These are phyloP conservation scores for Tetrahymena thermophila DNA, from an alignment of 73 alveolate species.

Conservation along the genomic window DNA sequence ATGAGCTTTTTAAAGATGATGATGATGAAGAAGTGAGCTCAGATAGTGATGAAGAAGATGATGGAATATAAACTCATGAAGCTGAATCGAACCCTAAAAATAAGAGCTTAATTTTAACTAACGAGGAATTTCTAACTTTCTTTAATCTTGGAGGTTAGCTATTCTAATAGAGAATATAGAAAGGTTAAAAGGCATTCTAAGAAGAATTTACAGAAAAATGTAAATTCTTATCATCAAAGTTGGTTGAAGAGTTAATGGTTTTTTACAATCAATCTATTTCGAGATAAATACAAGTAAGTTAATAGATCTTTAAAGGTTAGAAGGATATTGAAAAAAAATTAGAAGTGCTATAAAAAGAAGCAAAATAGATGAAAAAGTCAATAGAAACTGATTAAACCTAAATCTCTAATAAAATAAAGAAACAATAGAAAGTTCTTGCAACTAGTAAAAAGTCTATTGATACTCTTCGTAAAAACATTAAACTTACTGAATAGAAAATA, in stretches of 20 bases:
- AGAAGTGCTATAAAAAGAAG: neutral
- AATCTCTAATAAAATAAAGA: neutral
- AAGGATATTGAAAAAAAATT: neutral
- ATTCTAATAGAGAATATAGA: neutral
- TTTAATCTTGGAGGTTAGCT: neutral
- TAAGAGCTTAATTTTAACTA: neutral
- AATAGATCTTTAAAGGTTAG: neutral
- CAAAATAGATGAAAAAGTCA: neutral
- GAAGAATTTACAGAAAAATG: neutral
- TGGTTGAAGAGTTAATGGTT: neutral
- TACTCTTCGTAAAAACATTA: neutral
- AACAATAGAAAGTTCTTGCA: neutral
- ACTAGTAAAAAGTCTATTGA: neutral
- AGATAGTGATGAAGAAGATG: neutral
- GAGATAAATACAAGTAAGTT: neutral
- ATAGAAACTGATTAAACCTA: neutral
- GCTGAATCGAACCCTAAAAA: no score
- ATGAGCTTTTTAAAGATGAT: neutral
- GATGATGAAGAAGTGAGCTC: neutral
- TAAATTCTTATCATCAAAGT: neutral
- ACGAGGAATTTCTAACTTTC: neutral
- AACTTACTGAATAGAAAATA: neutral
- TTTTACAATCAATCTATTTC: neutral
- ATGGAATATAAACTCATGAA: neutral
- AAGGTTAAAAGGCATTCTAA: neutral